Evolutionary conservation across 2,329 filamentous ascomycete genomes (phyloP), one percentile per base, ranked within the genome.

Genomic region (Cucurbitaria berberidis): DNA sequence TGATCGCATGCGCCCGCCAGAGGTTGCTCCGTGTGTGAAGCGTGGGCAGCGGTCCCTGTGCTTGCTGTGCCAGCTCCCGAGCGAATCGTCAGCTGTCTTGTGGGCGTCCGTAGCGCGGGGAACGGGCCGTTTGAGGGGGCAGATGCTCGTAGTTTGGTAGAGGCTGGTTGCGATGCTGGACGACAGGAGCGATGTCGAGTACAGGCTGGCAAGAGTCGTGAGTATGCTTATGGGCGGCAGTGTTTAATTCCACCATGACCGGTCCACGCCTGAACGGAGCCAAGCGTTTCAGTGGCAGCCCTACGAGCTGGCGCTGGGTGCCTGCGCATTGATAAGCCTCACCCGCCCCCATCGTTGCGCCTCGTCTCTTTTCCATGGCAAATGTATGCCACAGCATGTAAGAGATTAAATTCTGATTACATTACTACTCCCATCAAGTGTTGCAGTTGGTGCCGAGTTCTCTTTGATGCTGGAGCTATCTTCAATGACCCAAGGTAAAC

Each of bases 391-490:
- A n/a, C n/a, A n/a, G n/a, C n/a, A n/a, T n/a, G n/a, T n/a, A n/a
- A 72, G 80, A 80, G 52, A 81, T 80, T 66, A 80, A 72, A 51
- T 62, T 74, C 0, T 82, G 79, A 80, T 64, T 57, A 11, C 57
- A 67, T 39, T 62, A 60, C 62, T 82, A 81, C 61, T 78, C 77
- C 2, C 76, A 76, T 26, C 74, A 57, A 26, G 39, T 61, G 1
- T 45, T 63, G 50, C 64, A 35, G 62, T 66, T 42, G 61, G 57
- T 27, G 57, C 59, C n/a, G 57, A 11, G 62, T 68, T 43, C 64
- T 68, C 52, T 50, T 68, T 35, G 64, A 64, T 29, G 62, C 60
- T 24, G 59, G 62, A 3, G 62, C 61, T 10, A 61, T 68, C 15
- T 43, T 67, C 16, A 66, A 67, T 32, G 60, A 60, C 44, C 68